These are phyloP conservation scores for Diplodia seriata DNA, from an alignment of 2,329 filamentous ascomycete species.

Conservation along the genomic window DNA sequence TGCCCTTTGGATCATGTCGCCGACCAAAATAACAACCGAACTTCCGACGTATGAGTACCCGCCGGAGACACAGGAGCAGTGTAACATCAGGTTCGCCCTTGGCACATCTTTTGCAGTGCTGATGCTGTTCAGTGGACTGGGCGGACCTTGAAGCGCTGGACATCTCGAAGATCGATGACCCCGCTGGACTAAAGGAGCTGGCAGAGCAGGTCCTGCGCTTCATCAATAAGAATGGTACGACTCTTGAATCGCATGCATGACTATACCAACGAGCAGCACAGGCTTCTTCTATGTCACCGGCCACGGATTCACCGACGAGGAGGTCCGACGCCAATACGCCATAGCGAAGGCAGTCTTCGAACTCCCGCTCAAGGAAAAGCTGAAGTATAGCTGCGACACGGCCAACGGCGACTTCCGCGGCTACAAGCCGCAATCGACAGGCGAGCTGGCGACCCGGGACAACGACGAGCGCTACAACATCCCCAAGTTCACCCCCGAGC, in stretches of 20 bases:
- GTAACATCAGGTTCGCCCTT: background rate
- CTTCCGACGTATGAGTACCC: constrained; percentile 18
- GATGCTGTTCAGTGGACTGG: constrained; percentile 36
- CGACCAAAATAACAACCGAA: background rate
- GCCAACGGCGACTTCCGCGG: constrained; percentile 25
- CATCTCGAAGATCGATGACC: constrained; percentile 60
- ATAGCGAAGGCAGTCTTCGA: constrained; percentile 44
- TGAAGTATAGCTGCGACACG: constrained; percentile 17
- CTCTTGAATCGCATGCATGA: constrained; percentile 10
- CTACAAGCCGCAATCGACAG: constrained; percentile 16
- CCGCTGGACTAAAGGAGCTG: constrained; percentile 61
- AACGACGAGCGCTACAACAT: constrained; percentile 42
- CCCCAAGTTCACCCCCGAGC: constrained; percentile 41
- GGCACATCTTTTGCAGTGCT: background rate
- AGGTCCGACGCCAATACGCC: constrained; percentile 44
- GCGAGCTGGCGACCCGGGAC: constrained; percentile 34
- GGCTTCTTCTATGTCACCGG: constrained; percentile 45
- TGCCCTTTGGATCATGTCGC: background rate
- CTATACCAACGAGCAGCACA: constrained; percentile 38
- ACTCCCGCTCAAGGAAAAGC: constrained; percentile 42
- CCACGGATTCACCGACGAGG: constrained; percentile 42
- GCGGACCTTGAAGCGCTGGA: constrained; percentile 44
- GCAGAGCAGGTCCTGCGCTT: constrained; percentile 60
- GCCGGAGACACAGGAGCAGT: constrained; percentile 9
- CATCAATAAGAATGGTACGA: background rate